Conservation (phyloP, 768 basidiomycete genomes). For the Serendipita vermifera region DNA sequence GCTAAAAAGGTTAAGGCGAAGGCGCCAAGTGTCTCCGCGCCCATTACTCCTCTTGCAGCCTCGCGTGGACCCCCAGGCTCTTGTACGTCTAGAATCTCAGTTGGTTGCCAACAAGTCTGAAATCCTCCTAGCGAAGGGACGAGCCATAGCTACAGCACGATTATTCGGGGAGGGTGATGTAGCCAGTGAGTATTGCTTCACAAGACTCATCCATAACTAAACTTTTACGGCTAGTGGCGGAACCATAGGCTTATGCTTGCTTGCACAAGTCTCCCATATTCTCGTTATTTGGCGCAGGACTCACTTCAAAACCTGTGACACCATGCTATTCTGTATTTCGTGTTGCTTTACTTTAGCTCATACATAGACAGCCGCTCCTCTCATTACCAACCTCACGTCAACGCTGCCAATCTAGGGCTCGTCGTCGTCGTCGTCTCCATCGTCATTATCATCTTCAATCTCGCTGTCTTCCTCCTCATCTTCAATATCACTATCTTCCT, state of each 20-base stretch:
- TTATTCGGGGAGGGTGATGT: not conserved
- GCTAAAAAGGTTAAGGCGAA: not conserved
- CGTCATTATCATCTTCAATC: constrained; percentile 14
- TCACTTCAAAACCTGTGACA: too few species aligned
- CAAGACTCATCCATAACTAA: too few species aligned
- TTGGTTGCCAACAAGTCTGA: not conserved
- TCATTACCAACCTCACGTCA: too few species aligned
- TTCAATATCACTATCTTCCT: constrained; percentile 8
- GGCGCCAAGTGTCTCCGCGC: not conserved
- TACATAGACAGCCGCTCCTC: too few species aligned
- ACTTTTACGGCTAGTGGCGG: too few species aligned
- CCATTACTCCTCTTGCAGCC: not conserved
- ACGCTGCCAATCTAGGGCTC: too few species aligned
- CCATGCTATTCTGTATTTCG: too few species aligned
- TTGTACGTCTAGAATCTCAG: not conserved
- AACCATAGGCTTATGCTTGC: too few species aligned
- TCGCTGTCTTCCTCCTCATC: constrained; percentile 16
- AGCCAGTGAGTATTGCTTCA: too few species aligned
- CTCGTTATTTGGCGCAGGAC: too few species aligned
- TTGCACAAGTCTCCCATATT: too few species aligned
- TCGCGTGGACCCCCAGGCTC: constrained; percentile 2
- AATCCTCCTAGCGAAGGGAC: not conserved
- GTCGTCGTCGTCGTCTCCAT: constrained; percentile 16
- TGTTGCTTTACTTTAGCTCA: too few species aligned
- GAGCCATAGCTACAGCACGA: not conserved